phyloP scores from a whole-genome alignment of 2,329 filamentous ascomycete genomes.

The Ascochyta fabae region DNA sequence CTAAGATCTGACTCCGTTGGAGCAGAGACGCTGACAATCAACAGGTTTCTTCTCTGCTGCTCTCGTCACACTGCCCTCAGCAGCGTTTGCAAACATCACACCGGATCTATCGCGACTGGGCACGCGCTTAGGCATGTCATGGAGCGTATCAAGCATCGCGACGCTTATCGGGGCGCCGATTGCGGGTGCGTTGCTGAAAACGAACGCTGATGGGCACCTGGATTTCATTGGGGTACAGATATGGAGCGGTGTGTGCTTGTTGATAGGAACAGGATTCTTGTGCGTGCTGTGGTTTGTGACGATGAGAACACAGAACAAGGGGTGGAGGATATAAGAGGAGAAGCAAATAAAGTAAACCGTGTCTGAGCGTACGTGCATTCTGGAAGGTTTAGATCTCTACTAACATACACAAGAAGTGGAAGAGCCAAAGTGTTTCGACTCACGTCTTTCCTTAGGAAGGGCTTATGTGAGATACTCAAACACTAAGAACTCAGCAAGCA shows the following conservation, averaged over 20 bases:
- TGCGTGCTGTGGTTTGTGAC: conserved; percentile 35
- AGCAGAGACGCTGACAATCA: neutral
- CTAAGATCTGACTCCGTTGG: neutral
- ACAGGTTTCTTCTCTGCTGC: conserved; percentile 47
- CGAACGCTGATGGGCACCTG: conserved; percentile 24
- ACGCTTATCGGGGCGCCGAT: conserved; percentile 47
- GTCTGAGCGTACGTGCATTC: neutral
- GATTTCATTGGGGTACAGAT: conserved; percentile 44
- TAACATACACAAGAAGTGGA: no score
- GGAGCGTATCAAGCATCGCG: conserved; percentile 46
- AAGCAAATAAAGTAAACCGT: neutral
- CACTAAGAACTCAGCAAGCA: no score
- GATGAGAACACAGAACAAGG: conserved; percentile 32
- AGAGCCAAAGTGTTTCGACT: no score
- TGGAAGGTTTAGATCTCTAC: no score
- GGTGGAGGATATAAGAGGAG: conserved; percentile 38
- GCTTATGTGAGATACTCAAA: no score
- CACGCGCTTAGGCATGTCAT: conserved; percentile 48
- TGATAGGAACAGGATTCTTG: conserved; percentile 38
- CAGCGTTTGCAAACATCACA: conserved; percentile 47
- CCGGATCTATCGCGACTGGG: conserved; percentile 45
- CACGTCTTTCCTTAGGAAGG: no score
- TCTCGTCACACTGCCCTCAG: conserved; percentile 47
- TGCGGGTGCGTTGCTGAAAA: conserved; percentile 42
- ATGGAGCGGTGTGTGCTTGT: conserved; percentile 46